Evolutionary conservation across 495 filamentous ascomycete species (phyloP).

Genomic region (Letharia lupina): DNA sequence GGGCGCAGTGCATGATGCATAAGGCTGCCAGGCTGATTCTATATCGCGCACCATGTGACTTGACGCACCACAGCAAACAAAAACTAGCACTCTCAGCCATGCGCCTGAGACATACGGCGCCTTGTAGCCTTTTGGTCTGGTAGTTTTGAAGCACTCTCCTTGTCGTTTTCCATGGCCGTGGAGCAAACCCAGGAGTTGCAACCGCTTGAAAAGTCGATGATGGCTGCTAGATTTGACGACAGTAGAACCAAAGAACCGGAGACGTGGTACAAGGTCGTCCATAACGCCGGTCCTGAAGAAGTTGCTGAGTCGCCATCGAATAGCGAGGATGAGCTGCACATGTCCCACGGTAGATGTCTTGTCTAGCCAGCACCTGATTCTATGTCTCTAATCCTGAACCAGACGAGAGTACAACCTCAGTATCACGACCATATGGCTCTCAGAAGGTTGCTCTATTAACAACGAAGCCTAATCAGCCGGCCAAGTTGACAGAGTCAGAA

Average conservation of each 20-base stretch:
- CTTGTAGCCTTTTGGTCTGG: background rate
- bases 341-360: background rate
- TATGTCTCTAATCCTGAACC: background rate
- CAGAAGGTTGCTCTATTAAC: background rate
- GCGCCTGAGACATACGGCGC: background rate
- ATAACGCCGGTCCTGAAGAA: background rate
- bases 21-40: conserved; percentile 9
- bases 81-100: background rate
- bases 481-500: background rate
- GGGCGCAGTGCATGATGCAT: background rate
- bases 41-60: conserved; percentile 4
- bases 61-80: background rate
- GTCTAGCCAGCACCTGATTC: no score
- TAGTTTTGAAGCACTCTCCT: background rate
- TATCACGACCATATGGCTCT: background rate
- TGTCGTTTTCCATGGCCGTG: background rate
- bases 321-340: background rate
- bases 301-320: background rate
- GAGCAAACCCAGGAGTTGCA: background rate
- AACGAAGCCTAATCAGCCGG: background rate
- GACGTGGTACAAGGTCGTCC: background rate
- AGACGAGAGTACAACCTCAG: background rate
- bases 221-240: background rate
- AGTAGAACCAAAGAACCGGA: background rate
- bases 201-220: background rate